Conservation (phyloP, 2,329 filamentous ascomycete genomes). For the Pestalotiopsis sp. region DNA sequence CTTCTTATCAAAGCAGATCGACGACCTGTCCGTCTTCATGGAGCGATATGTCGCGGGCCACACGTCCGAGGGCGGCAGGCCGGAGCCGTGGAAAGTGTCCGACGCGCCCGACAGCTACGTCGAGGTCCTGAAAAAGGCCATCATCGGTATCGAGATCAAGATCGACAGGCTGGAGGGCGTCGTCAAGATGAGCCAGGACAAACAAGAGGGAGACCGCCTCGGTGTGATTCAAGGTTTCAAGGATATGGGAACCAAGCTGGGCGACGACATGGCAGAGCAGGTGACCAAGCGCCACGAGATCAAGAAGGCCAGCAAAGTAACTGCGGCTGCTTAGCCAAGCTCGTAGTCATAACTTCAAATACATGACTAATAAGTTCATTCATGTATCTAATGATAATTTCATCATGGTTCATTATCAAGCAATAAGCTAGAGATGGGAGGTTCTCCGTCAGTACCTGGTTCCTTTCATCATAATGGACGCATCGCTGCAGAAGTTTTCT, state of each 20-base stretch:
- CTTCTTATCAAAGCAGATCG: slow-evolving; percentile 54
- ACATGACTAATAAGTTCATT: neutral
- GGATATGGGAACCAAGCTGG: slow-evolving; percentile 35
- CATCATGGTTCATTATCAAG: neutral
- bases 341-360: neutral
- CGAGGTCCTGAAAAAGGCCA: slow-evolving; percentile 57
- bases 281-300: slow-evolving; percentile 7
- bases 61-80: slow-evolving; percentile 35
- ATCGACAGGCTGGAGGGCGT: slow-evolving; percentile 60
- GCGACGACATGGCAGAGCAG: slow-evolving; percentile 6
- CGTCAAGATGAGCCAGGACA: slow-evolving; percentile 70
- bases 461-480: neutral
- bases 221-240: slow-evolving; percentile 61
- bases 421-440: neutral
- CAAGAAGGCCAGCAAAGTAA: slow-evolving; percentile 1
- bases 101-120: slow-evolving; percentile 61
- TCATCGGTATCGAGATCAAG: slow-evolving; percentile 62
- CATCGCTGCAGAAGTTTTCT: neutral
- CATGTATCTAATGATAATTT: neutral
- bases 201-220: slow-evolving; percentile 49
- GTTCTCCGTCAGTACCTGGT: neutral
- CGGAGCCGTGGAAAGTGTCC: slow-evolving; percentile 54
- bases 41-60: slow-evolving; percentile 62
- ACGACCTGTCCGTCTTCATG: slow-evolving; percentile 50
- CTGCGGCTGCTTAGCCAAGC: neutral